These are phyloP conservation scores for Pythium monospermum DNA, from an alignment of 352 stramenopile genomes.

Conservation along the genomic window DNA sequence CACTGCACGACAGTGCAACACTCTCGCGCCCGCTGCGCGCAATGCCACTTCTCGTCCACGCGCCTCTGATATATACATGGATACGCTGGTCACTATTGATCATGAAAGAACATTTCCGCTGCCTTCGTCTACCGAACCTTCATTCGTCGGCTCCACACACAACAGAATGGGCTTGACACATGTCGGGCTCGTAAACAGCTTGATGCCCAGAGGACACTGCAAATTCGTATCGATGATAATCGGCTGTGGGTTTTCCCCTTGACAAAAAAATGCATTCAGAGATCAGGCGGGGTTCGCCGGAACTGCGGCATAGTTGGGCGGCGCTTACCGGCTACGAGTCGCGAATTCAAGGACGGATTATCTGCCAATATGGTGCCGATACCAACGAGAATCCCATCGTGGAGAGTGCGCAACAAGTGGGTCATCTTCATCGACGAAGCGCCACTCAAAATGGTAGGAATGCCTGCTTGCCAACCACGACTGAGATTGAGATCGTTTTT, in stretches of 20 bases:
- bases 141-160: constrained; percentile 23
- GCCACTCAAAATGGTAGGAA: constrained; percentile 66
- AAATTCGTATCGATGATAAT: constrained; percentile 74
- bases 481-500: too few species aligned
- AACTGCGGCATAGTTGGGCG: too few species aligned
- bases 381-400: constrained; percentile 86
- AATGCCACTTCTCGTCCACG: constrained; percentile 29
- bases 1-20: constrained; percentile 34
- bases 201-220: constrained; percentile 58
- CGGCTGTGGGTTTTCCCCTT: constrained; percentile 59
- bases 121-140: too few species aligned
- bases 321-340: constrained; percentile 47
- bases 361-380: constrained; percentile 81
- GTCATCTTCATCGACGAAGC: constrained; percentile 82
- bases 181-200: constrained; percentile 63
- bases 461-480: constrained; percentile 36
- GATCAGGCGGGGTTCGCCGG: too few species aligned
- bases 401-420: constrained; percentile 75
- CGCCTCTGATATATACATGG: constrained; percentile 34
- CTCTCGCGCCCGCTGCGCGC: constrained; percentile 34
- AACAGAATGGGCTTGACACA: constrained; percentile 75
- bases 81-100: background rate
- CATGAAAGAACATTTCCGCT: background rate
- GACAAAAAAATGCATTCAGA: background rate
- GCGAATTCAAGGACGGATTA: constrained; percentile 82